A percentile compares a stretch with the other conserved stretches of the same genome.
phyloP scores from a whole-genome alignment of 1,139 yeast species.

The Starmera stellimalicola region DNA sequence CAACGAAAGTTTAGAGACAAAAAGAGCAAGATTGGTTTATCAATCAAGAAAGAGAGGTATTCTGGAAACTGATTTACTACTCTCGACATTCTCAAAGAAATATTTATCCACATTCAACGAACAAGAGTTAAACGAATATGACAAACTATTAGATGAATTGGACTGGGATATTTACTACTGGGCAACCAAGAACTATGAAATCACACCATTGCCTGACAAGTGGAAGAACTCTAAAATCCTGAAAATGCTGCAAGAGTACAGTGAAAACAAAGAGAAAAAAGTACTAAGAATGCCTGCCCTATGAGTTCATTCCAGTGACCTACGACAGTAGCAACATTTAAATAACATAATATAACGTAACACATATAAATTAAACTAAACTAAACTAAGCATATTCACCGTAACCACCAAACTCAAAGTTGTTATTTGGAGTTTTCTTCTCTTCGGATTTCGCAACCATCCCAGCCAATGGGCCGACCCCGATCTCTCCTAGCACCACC shows the following conservation, averaged over 20 bases:
- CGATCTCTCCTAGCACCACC: conserved; percentile 62
- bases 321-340: background rate
- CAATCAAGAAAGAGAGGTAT: conserved; percentile 96
- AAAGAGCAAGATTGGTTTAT: conserved; percentile 79
- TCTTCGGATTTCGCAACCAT: conserved; percentile 8
- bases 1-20: conserved; percentile 66
- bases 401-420: conserved; percentile 28
- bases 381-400: conserved; percentile 22
- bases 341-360: background rate
- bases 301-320: conserved; percentile 6
- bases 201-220: conserved; percentile 77
- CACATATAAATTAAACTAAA: background rate
- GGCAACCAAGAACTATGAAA: conserved; percentile 79
- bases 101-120: conserved; percentile 50
- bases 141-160: conserved; percentile 74
- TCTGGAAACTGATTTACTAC: conserved; percentile 78
- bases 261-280: conserved; percentile 63
- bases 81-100: conserved; percentile 78
- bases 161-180: conserved; percentile 99
- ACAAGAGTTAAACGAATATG: conserved; percentile 78
- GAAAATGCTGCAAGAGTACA: conserved; percentile 57
- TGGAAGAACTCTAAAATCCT: conserved; percentile 69
- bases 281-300: conserved; percentile 81
- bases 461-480: conserved; percentile 70
- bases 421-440: conserved; percentile 17